Base-by-base conservation (phyloP, 495 filamentous ascomycete genomes). In the Parathielavia hyrcaniae region DNA sequence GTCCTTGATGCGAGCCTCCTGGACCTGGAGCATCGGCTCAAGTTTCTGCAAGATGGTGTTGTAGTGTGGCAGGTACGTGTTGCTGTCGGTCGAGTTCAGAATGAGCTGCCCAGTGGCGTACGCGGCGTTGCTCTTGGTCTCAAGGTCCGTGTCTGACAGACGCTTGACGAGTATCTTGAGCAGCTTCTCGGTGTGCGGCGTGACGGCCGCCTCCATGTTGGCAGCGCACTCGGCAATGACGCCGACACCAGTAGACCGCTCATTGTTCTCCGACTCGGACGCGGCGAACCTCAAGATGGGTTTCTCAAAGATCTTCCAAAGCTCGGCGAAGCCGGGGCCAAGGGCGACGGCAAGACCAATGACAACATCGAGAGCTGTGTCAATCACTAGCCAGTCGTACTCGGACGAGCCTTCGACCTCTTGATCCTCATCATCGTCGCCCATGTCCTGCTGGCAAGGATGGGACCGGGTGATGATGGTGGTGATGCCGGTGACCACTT, bases 311-410 rank as follows among this genome's bases (percentile, higher is more conserved):
- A 91, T 79, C 76, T 91, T 93, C 89, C 90, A 97, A 54, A 96
- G 76, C 73, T 96, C 84, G 46, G 77, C 75, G 67, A 96, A 97
- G 62, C 84, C 84, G 17, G 79, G 72, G 22, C 95, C 95, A 14
- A 97, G 83, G 30, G 88, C 91, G 38, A 81, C 81, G 17, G 92
- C 84, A 32, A 98, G 79, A 32, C 87, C 88, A 40, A 89, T 87
- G 34, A 96, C 77, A 38, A 92, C 88, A 60, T 98, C 93, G 59
- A 97, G 79, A 14, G 89, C 90, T 17, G 89, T 96, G 73, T 98
- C 93, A 50, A 98, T 87, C 45, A 95, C 84, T 26, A 95, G 81
- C 93, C 93, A 97, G 74, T 97, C 93, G 67, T 92, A 97, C 77
- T 98, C 93, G 17, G 93, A 92, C 17, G 85, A 87, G 67, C 91